Conservation (phyloP, 352 stramenopile species). For the Phytophthora cryptogea region DNA sequence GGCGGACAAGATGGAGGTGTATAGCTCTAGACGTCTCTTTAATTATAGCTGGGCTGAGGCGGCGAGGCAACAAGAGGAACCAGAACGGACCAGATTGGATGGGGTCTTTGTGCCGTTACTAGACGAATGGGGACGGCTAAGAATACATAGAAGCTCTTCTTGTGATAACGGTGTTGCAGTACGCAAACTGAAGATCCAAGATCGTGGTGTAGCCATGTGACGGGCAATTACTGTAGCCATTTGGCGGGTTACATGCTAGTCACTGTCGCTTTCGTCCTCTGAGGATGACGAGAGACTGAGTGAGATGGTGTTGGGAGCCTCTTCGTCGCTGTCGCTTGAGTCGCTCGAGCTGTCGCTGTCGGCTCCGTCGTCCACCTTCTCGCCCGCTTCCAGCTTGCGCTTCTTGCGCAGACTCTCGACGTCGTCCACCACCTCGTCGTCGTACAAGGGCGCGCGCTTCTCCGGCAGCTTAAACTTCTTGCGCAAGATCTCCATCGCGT, state of each 20-base stretch:
- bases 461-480: slow-evolving; percentile 83
- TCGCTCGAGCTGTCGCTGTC: slow-evolving; percentile 57
- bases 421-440: slow-evolving; percentile 78
- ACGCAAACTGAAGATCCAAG: neutral
- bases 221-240: slow-evolving; percentile 8
- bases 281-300: slow-evolving; percentile 76
- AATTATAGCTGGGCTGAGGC: slow-evolving; percentile 24
- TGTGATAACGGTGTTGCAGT: neutral
- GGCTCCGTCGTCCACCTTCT: slow-evolving; percentile 37
- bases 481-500: slow-evolving; percentile 77
- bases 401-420: slow-evolving; percentile 71
- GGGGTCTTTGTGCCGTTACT: too few species aligned
- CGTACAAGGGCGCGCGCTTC: slow-evolving; percentile 68
- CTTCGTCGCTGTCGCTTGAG: slow-evolving; percentile 63
- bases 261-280: slow-evolving; percentile 63
- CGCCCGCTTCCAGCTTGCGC: slow-evolving; percentile 59
- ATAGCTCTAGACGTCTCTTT: neutral
- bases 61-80: too few species aligned
- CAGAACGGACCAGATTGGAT: too few species aligned
- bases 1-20: neutral
- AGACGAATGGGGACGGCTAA: neutral
- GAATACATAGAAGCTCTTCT: neutral
- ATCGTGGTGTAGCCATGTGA: slow-evolving; percentile 7
- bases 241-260: slow-evolving; percentile 26
- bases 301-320: slow-evolving; percentile 66